Percentiles rank a stretch among this genome's conserved stretches.
Evolutionary conservation across 2,329 filamentous ascomycete species (phyloP).

Genomic region (Ustulina deusta): DNA sequence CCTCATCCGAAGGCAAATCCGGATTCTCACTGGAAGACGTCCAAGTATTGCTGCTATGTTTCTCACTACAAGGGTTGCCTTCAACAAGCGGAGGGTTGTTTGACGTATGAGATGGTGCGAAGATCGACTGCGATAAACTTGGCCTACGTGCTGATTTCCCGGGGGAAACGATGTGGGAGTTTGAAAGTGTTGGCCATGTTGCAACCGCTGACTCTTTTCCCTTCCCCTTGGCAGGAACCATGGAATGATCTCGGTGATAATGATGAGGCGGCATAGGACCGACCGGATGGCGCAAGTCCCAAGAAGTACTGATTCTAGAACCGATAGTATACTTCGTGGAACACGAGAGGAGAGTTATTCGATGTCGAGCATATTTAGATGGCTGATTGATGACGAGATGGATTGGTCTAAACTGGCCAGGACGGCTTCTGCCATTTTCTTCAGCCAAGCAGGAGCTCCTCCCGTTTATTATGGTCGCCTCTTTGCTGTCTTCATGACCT

Average conservation of each 20-base stretch:
- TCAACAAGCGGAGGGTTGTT: slow-evolving; percentile 37
- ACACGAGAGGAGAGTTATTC: slow-evolving; percentile 13
- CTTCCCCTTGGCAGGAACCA: slow-evolving; percentile 44
- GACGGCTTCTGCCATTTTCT: not conserved
- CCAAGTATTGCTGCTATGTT: slow-evolving; percentile 67
- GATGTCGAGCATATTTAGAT: slow-evolving; percentile 21
- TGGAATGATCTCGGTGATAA: slow-evolving; percentile 37
- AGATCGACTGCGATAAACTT: slow-evolving; percentile 38
- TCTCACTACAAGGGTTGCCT: slow-evolving; percentile 39
- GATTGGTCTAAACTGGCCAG: not conserved
- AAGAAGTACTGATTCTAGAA: slow-evolving; percentile 15
- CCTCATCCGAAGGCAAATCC: slow-evolving; percentile 60
- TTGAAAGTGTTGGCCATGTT: slow-evolving; percentile 36
- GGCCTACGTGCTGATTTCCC: slow-evolving; percentile 35
- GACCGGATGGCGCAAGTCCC: not conserved
- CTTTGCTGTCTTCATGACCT: slow-evolving; percentile 13
- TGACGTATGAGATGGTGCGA: slow-evolving; percentile 41
- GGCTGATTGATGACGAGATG: slow-evolving; percentile 1
- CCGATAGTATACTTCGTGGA: slow-evolving; percentile 26
- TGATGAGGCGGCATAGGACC: slow-evolving; percentile 20
- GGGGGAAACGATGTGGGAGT: slow-evolving; percentile 24
- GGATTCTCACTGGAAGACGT: slow-evolving; percentile 66
- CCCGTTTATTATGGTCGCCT: not conserved
- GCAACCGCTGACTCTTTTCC: slow-evolving; percentile 43
- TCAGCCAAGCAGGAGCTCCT: slow-evolving; percentile 24